A percentile compares a stretch with the other conserved stretches of the same genome.
Evolutionary conservation across 2,329 filamentous ascomycete species (phyloP).

Genomic region (Calycina marina): DNA sequence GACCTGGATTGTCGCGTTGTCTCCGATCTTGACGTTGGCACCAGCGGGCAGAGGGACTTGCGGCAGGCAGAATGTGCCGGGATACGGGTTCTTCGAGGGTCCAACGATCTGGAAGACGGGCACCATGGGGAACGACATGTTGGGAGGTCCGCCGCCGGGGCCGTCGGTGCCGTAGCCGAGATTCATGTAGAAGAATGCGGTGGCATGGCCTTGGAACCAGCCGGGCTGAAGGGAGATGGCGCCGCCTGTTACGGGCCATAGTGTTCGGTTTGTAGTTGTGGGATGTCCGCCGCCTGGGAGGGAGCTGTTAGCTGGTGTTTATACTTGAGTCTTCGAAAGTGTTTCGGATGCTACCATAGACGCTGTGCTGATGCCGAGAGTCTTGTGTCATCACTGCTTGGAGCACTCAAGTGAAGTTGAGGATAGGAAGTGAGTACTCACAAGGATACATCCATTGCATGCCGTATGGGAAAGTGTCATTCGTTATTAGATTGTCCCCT

Average conservation of each 20-base stretch:
- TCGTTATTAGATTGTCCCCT: slow-evolving; percentile 25
- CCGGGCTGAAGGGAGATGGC: slow-evolving; percentile 85
- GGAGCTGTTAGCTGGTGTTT: slow-evolving; percentile 5
- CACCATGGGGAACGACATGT: slow-evolving; percentile 79
- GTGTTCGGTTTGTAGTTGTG: slow-evolving; percentile 68
- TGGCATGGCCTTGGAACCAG: slow-evolving; percentile 83
- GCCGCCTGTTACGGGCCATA: slow-evolving; percentile 79
- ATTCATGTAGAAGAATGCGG: slow-evolving; percentile 80
- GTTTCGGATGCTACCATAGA: background rate
- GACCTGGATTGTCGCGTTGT: slow-evolving; percentile 80
- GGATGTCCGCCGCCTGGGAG: slow-evolving; percentile 66
- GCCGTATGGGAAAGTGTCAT: slow-evolving; percentile 23
- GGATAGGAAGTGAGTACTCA: slow-evolving; percentile 16
- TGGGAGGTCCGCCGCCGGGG: slow-evolving; percentile 51
- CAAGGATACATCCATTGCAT: slow-evolving; percentile 27
- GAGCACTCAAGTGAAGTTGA: too few species aligned
- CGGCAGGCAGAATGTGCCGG: slow-evolving; percentile 76
- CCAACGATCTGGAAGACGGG: slow-evolving; percentile 71
- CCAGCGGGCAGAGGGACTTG: slow-evolving; percentile 73
- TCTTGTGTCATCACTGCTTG: too few species aligned
- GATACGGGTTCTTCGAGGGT: slow-evolving; percentile 70
- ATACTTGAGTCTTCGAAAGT: background rate
- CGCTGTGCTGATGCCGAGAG: too few species aligned
- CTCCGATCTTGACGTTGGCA: slow-evolving; percentile 58
- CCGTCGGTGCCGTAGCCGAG: slow-evolving; percentile 65